phyloP scores from a whole-genome alignment of 805 yeast species.

The Lipomyces spencermartinsiae region DNA sequence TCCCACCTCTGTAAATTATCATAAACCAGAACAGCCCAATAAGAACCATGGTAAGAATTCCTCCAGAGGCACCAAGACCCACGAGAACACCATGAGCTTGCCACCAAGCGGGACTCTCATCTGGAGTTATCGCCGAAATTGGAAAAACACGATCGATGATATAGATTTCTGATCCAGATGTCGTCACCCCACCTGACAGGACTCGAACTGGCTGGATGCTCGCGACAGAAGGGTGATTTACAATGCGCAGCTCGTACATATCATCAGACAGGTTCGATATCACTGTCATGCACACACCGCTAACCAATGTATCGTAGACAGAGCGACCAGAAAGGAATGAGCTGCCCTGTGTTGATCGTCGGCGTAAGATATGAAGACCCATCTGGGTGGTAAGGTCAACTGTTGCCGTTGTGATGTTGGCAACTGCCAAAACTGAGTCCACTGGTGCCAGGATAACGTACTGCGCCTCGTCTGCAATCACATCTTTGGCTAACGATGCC shows the following conservation, averaged over 20 bases:
- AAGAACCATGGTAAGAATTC: slow-evolving; percentile 18
- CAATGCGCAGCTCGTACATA: slow-evolving; percentile 7
- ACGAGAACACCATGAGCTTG: slow-evolving; percentile 28
- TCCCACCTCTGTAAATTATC: slow-evolving; percentile 25
- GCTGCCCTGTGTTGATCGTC: slow-evolving; percentile 19
- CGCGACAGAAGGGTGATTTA: neutral
- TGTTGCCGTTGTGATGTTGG: slow-evolving; percentile 19
- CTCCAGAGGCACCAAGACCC: slow-evolving; percentile 27
- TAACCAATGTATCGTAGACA: slow-evolving; percentile 24
- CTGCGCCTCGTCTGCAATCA: slow-evolving; percentile 22
- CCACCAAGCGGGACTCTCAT: slow-evolving; percentile 19
- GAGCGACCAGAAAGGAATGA: slow-evolving; percentile 17
- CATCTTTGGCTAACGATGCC: slow-evolving; percentile 12
- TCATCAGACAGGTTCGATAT: slow-evolving; percentile 1
- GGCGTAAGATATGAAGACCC: slow-evolving; percentile 29
- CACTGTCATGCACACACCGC: slow-evolving; percentile 18
- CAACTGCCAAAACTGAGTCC: slow-evolving; percentile 17
- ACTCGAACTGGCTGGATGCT: slow-evolving; percentile 22
- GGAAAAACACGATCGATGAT: slow-evolving; percentile 32
- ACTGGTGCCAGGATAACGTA: slow-evolving; percentile 31
- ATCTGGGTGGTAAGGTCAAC: slow-evolving; percentile 23
- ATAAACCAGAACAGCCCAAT: slow-evolving; percentile 25
- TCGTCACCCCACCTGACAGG: slow-evolving; percentile 26
- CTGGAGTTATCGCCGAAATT: slow-evolving; percentile 3
- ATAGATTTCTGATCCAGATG: slow-evolving; percentile 32